Percentiles rank a stretch among this genome's conserved stretches.
Conservation (phyloP, 495 filamentous ascomycete species). For the Poronia punctata region DNA sequence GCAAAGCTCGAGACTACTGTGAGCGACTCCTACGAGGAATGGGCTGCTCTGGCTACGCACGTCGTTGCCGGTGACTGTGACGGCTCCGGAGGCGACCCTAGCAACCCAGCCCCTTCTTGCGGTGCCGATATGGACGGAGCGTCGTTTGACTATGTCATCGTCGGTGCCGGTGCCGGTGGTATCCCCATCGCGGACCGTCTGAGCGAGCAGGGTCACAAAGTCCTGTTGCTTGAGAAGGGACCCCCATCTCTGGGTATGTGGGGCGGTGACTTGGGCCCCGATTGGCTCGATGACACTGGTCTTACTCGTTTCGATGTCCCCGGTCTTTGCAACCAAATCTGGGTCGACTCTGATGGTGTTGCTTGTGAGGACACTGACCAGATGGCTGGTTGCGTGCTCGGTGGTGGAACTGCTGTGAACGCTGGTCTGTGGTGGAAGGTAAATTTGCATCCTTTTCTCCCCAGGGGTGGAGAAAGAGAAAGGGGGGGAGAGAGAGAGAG, state of each 20-base stretch:
- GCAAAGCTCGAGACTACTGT: constrained; percentile 34
- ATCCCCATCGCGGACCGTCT: constrained; percentile 59
- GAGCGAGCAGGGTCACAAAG: constrained; percentile 71
- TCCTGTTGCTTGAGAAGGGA: constrained; percentile 72
- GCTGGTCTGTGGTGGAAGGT: constrained; percentile 53
- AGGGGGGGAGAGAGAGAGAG: too few relatives aligned
- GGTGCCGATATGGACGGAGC: constrained; percentile 31
- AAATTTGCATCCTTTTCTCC: constrained; percentile 12
- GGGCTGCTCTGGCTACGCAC: constrained; percentile 37
- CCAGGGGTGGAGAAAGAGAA: constrained; percentile 2
- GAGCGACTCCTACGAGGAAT: constrained; percentile 41
- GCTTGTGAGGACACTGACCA: constrained; percentile 63
- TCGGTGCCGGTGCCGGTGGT: constrained; percentile 60
- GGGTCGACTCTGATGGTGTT: constrained; percentile 55
- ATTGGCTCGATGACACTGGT: constrained; percentile 59
- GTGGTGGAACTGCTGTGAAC: constrained; percentile 70
- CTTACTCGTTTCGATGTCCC: constrained; percentile 75
- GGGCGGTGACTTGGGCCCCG: constrained; percentile 52
- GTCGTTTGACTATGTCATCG: constrained; percentile 61
- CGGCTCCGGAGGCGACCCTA: constrained; percentile 14
- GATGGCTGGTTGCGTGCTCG: constrained; percentile 74
- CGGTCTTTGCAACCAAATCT: constrained; percentile 68
- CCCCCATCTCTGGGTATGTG: constrained; percentile 53
- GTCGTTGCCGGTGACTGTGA: constrained; percentile 33
- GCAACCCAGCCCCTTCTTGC: constrained; percentile 23